Evolutionary conservation across 192 early-diverging fungal species (phyloP).

Genomic region (Dissophora globulifera): DNA sequence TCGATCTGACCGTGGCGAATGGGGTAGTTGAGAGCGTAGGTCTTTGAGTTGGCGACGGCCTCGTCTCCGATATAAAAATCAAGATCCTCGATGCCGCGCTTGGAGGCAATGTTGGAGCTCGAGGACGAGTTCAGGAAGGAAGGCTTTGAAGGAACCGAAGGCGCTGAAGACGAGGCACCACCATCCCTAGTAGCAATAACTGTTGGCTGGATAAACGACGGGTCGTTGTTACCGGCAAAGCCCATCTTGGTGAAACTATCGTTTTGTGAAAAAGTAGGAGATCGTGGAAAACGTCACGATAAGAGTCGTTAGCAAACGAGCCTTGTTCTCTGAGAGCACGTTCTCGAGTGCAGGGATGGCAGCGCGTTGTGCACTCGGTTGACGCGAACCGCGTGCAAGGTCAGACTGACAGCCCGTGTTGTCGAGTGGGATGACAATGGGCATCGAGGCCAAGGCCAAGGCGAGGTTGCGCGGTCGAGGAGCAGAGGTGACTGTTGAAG

Average conservation of each 20-base stretch:
- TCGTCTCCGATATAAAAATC: conserved; percentile 99
- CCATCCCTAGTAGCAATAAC: conserved; percentile 84
- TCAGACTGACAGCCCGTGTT: too few species aligned
- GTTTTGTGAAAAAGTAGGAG: too few species aligned
- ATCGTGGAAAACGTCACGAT: conserved; percentile 23
- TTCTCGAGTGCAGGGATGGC: too few species aligned
- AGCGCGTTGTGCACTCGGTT: too few species aligned
- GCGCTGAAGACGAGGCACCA: conserved; percentile 52
- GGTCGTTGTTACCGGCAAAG: conserved; percentile 94
- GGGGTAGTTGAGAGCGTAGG: conserved; percentile 90
- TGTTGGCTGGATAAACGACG: conserved; percentile 98
- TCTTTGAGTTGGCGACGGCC: conserved; percentile 88
- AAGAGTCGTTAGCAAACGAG: too few species aligned
- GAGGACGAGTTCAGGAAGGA: conserved; percentile 57
- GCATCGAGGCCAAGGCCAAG: too few species aligned
- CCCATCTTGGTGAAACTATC: conserved; percentile 96
- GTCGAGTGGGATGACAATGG: too few species aligned
- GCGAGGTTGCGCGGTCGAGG: too few species aligned
- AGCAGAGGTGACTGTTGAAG: conserved; percentile 23
- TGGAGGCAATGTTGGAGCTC: conserved; percentile 84
- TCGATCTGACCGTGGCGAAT: conserved; percentile 98
- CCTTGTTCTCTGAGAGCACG: too few species aligned
- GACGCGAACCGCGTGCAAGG: too few species aligned
- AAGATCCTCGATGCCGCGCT: conserved; percentile 97
- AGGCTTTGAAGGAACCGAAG: conserved; percentile 64